Base-by-base conservation (phyloP, 176 grass and related monocot genomes). In the Hsuehochloa calcarea region DNA sequence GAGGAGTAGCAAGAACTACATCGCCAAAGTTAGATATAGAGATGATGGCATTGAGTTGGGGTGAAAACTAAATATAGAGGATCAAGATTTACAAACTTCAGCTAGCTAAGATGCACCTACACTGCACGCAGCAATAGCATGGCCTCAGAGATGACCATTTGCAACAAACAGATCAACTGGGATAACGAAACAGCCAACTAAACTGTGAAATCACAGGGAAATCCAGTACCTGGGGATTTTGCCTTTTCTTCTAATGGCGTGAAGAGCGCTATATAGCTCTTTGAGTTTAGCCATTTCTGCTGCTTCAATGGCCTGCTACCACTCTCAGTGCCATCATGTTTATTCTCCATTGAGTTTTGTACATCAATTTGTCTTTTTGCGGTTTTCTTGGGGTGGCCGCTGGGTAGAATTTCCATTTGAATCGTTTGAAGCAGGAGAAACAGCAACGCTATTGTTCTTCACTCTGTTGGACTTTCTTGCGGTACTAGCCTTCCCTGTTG, bases 241-340 rank as follows among this genome's bases (percentile, higher is more conserved):
- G 56, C 20, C 6, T 65, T 39, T 45, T 73, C 31, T 72, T 66
- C 23, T 15, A 16, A 4, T 84, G 12, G 4, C 44, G 5, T 49
- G 73, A 87, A 89, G 27, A 72, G 37, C 20, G 85, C 76, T 49
- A 68, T 35, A 51, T 90, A 87, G 65, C 37, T 84, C 82, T 75
- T 85, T 67, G 75, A 5, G 6, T 40, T 69, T 69, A 92, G 62
- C 65, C 56, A 87, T 84, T 78, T 92, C 6, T 70, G 65, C 80
- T 87, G 90, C 69, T 89, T 92, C 37, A 56, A 60, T 47, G 34
- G 34, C 3, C 5, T 70, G 25, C 26, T 58, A 62, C 38, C 62
- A 29, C 8, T 5, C 14, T 74, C 26, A 1, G 74, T 14, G 35
- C 29, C 55, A 58, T 76, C 68, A 38, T 40, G 16, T 1, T 62